Base-by-base conservation (phyloP, 495 filamentous ascomycete species). In the Endocarpon pusillum region DNA sequence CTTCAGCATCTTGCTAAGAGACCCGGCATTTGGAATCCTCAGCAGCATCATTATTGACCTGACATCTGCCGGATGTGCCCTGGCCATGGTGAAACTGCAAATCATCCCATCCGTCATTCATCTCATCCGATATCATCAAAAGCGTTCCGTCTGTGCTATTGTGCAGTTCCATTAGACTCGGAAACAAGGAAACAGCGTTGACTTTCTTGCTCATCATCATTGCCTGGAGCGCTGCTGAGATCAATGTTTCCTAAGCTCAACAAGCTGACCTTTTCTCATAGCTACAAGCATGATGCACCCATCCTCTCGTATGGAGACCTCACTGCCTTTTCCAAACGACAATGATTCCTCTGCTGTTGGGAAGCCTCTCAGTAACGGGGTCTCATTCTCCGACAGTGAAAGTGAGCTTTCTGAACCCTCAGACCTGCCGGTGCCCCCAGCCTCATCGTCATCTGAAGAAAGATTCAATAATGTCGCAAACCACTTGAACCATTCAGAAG, bases 221-320 rank as follows among this genome's bases (percentile, higher is more conserved):
- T n/a, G n/a, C n/a, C n/a, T n/a, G n/a, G n/a, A n/a, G n/a, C n/a
- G n/a, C n/a, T n/a, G n/a, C n/a, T n/a, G n/a, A n/a, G n/a, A n/a
- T n/a, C n/a, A n/a, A n/a, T n/a, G n/a, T n/a, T n/a, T n/a, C n/a
- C n/a, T n/a, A n/a, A n/a, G n/a, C n/a, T n/a, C n/a, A n/a, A n/a
- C n/a, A 64, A 61, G 60, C 60, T 64, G 46, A 64, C 52, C 36
- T 50, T 46, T 48, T 46, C 43, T 43, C 44, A 51, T 47, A 64
- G 58, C 57, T 50, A 55, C 53, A 58, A 61, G 60, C 60, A 61
- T 62, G 60, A 58, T 62, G 60, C 60, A 61, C 60, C 60, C 60
- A 56, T 56, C 60, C 50, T 48, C 50, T 45, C 53, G n/a, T n/a
- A n/a, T n/a, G n/a, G n/a, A n/a, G n/a, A n/a, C n/a, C n/a, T n/a